Conservation (phyloP, 768 basidiomycete genomes). For the Suillus plorans region DNA sequence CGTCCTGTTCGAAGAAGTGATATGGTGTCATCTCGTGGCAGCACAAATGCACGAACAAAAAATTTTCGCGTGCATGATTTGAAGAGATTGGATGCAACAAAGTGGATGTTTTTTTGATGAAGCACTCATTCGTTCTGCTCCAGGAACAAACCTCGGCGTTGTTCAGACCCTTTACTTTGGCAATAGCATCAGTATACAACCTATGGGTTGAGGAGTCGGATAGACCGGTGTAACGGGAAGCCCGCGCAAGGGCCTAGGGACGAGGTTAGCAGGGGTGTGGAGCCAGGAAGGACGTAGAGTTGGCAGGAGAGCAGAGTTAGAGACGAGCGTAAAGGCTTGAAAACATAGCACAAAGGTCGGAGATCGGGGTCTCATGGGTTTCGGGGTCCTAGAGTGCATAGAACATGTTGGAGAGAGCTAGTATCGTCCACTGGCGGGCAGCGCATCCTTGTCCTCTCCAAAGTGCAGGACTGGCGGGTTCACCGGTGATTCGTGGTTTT, state of each 20-base stretch:
- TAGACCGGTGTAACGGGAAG: slow-evolving; percentile 34
- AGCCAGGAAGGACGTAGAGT: too few species aligned
- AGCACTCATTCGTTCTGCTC: slow-evolving; percentile 30
- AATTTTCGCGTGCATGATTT: slow-evolving; percentile 37
- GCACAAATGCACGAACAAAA: slow-evolving; percentile 72
- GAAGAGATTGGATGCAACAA: slow-evolving; percentile 54
- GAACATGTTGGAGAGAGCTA: too few species aligned
- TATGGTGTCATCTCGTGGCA: slow-evolving; percentile 64
- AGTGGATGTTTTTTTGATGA: slow-evolving; percentile 54
- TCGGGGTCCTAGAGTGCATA: too few species aligned
- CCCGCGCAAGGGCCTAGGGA: too few species aligned
- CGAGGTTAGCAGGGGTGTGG: too few species aligned
- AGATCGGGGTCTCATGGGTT: too few species aligned
- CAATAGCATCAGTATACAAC: slow-evolving; percentile 53
- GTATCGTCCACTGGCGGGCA: too few species aligned
- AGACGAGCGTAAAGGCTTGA: too few species aligned
- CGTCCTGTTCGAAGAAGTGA: slow-evolving; percentile 59
- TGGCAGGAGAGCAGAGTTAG: too few species aligned
- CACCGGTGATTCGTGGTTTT: slow-evolving; percentile 48
- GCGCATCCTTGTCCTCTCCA: too few species aligned
- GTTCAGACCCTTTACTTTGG: slow-evolving; percentile 44
- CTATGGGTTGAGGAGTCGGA: slow-evolving; percentile 74
- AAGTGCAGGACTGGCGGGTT: too few species aligned
- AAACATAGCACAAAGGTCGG: too few species aligned
- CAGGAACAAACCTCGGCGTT: slow-evolving; percentile 47